These are phyloP conservation scores for Alternaria sp. DNA, from an alignment of 2,329 filamentous ascomycete species.

Conservation along the genomic window DNA sequence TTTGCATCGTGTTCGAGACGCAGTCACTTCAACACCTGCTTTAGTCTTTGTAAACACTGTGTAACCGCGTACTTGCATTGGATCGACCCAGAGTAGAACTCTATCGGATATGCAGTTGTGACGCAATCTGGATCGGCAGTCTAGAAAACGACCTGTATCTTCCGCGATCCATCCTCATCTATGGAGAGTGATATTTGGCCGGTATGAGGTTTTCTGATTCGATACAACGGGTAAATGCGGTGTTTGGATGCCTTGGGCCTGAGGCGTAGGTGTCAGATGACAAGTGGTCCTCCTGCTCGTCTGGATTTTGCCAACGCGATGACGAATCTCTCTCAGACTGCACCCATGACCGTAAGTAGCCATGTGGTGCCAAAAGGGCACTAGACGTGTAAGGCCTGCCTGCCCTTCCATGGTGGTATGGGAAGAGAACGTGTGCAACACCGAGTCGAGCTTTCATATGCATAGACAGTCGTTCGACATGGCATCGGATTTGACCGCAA, in stretches of 20 bases:
- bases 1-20: slow-evolving; percentile 8
- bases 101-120: slow-evolving; percentile 3
- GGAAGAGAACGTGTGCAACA: neutral
- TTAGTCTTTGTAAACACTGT: slow-evolving; percentile 1
- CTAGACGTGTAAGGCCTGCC: neutral
- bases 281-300: neutral
- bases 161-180: neutral
- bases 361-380: neutral
- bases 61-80: neutral
- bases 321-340: neutral
- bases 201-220: neutral
- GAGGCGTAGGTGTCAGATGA: slow-evolving; percentile 4
- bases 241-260: neutral
- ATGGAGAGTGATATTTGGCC: neutral
- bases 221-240: neutral
- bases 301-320: neutral
- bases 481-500: neutral
- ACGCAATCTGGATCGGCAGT: slow-evolving; percentile 8
- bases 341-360: neutral
- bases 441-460: neutral
- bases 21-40: neutral
- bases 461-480: neutral
- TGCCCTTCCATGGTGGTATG: neutral
- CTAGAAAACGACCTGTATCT: slow-evolving; percentile 8
- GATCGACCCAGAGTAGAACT: neutral